A percentile compares a stretch with the other conserved stretches of the same genome.
These are phyloP conservation scores for Neopestalotiopsis sp. DNA, from an alignment of 2,329 filamentous ascomycete species.

Conservation along the genomic window DNA sequence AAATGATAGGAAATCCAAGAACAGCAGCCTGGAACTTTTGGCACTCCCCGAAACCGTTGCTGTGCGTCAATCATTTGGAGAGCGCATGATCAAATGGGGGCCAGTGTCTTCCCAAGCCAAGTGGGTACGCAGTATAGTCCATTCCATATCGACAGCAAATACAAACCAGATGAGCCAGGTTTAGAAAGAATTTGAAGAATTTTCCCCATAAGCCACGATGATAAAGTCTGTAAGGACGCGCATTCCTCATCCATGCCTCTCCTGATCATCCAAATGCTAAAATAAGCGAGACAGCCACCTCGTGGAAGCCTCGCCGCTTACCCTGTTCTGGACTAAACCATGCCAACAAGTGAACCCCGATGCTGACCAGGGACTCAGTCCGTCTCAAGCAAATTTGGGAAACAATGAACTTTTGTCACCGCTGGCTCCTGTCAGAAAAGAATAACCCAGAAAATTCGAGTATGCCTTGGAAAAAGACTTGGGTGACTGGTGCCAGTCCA, in stretches of 20 bases:
- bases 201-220: not conserved
- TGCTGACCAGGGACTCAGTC: not conserved
- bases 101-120: not conserved
- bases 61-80: not conserved
- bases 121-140: not conserved
- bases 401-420: not conserved
- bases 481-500: not conserved
- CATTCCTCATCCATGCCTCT: not conserved
- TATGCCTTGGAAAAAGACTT: constrained; percentile 3
- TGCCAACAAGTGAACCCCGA: not conserved
- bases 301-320: not conserved
- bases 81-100: not conserved
- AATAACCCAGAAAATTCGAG: not conserved
- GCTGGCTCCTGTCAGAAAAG: not conserved
- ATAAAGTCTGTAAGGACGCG: not conserved
- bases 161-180: not conserved
- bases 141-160: not conserved
- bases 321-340: not conserved
- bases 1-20: not conserved
- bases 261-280: not conserved
- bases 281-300: constrained; percentile 1
- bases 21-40: not conserved
- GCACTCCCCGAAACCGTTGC: not conserved
- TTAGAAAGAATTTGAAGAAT: not conserved
- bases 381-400: not conserved